Conservation (phyloP, 2,329 filamentous ascomycete genomes). For the Botrytis deweyae region DNA sequence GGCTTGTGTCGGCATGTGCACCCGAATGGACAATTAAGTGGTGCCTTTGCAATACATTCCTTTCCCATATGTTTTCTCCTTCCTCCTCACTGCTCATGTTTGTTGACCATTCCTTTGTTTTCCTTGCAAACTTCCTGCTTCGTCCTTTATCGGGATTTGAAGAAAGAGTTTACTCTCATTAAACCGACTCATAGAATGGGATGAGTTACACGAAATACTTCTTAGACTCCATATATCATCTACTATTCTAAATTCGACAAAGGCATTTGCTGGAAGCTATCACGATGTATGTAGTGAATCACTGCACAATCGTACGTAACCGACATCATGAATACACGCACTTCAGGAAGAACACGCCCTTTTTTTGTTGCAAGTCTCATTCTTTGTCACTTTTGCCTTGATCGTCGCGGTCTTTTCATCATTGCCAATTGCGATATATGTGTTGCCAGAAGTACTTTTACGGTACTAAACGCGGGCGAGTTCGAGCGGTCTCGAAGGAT, state of each 20-base stretch:
- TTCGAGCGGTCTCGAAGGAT: too few relatives aligned
- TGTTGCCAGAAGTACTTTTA: too few relatives aligned
- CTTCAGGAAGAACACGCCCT: background rate
- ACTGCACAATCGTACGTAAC: background rate
- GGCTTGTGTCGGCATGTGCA: too few relatives aligned
- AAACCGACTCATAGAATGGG: background rate
- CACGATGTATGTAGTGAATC: background rate
- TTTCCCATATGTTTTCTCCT: background rate
- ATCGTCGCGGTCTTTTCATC: background rate
- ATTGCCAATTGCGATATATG: background rate
- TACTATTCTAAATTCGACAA: background rate
- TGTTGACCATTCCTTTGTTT: too few relatives aligned
- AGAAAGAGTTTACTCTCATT: background rate
- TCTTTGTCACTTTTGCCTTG: background rate
- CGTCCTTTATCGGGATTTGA: rapidly evolving
- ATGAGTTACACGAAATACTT: background rate
- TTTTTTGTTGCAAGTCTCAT: background rate
- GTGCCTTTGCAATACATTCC: background rate
- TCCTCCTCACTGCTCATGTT: background rate
- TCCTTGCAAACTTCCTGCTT: too few relatives aligned
- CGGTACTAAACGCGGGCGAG: rapidly evolving
- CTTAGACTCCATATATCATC: background rate
- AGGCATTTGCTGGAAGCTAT: background rate
- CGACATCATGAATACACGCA: background rate
- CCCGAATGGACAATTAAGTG: background rate